Conservation (phyloP, 2,329 filamentous ascomycete species). For the Diaporthe ampelina region DNA sequence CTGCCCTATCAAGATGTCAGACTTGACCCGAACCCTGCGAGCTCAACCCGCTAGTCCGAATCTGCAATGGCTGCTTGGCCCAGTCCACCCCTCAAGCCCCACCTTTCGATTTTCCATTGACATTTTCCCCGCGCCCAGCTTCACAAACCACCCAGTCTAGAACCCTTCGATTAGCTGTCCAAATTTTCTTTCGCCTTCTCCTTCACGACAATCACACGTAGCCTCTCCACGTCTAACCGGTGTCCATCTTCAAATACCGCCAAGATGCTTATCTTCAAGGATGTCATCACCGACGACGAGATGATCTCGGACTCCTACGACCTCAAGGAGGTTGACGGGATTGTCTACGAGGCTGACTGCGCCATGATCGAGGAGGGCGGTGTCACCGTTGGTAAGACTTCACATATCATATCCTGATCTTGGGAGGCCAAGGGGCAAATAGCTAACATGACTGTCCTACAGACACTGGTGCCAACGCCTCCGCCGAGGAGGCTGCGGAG, state of each 20-base stretch:
- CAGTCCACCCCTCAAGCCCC: constrained; percentile 30
- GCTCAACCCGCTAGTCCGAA: constrained; percentile 25
- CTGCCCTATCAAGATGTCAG: background rate
- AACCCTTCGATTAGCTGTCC: constrained; percentile 33
- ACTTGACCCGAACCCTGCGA: constrained; percentile 15
- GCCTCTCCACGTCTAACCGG: constrained; percentile 38
- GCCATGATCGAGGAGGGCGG: constrained; percentile 86
- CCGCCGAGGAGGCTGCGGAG: constrained; percentile 89
- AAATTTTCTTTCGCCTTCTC: constrained; percentile 32
- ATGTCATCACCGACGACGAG: constrained; percentile 91
- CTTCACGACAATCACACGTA: constrained; percentile 32
- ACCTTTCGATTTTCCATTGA: constrained; percentile 38
- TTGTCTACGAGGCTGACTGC: constrained; percentile 93
- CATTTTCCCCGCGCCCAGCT: constrained; percentile 41
- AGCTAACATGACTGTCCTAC: constrained; percentile 3
- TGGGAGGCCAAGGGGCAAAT: background rate
- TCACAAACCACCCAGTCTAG: constrained; percentile 32
- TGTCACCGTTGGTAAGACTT: constrained; percentile 78
- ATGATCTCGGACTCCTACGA: constrained; percentile 96
- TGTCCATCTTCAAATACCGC: constrained; percentile 50
- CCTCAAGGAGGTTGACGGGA: constrained; percentile 82
- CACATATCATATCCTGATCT: background rate
- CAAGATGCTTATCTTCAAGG: constrained; percentile 84
- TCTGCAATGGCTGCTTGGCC: constrained; percentile 22
- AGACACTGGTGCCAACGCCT: constrained; percentile 97